Base-by-base conservation (phyloP, 164 flowering plant genomes). In the Vitis rupestris region DNA sequence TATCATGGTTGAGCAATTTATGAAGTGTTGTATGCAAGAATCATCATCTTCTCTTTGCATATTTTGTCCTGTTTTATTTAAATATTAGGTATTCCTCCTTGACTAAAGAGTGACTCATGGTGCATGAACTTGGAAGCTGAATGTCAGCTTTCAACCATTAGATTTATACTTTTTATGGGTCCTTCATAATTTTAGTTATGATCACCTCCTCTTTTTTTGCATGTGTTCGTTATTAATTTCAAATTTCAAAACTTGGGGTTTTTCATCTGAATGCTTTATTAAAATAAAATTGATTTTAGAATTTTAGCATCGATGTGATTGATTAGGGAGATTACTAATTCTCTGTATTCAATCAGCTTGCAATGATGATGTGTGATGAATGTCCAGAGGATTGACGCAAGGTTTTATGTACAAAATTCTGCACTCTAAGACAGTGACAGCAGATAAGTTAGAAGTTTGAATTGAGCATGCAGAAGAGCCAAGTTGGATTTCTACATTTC, bases 351-450 rank as follows among this genome's bases (percentile, higher is more conserved):
- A 74, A 74, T 71, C 90, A 86, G 86, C 84, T 82, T 79, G 80
- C 85, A 82, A 80, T 80, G 90, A 84, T 79, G 88, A 84, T 70
- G 85, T 84, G 86, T 86, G 85, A 84, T 81, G 85, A 81, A 58
- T 76, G 50, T 60, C 70, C 68, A 69, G 78, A 74, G 75, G 82
- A 57, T 60, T 49, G 65, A 64, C 77, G 83, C 76, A 75, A 23
- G 70, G 78, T 66, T 73, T 77, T 64, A 37, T 71, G 67, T 75
- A 62, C 69, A 72, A 66, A 67, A 72, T 60, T 75, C 79, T 65
- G 66, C 79, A 56, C 55, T 63, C 61, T 73, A 70, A 74, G 80
- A 72, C 67, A 59, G 61, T 63, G 71, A 72, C 49, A 57, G 80
- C 74, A 66, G 76, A 72, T 72, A 73, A 69, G 50, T 56, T 78